Evolutionary conservation across 495 filamentous ascomycete species (phyloP), one percentile per base, ranked within the genome.

Genomic region (Pseudomonodictys pantanalensis): DNA sequence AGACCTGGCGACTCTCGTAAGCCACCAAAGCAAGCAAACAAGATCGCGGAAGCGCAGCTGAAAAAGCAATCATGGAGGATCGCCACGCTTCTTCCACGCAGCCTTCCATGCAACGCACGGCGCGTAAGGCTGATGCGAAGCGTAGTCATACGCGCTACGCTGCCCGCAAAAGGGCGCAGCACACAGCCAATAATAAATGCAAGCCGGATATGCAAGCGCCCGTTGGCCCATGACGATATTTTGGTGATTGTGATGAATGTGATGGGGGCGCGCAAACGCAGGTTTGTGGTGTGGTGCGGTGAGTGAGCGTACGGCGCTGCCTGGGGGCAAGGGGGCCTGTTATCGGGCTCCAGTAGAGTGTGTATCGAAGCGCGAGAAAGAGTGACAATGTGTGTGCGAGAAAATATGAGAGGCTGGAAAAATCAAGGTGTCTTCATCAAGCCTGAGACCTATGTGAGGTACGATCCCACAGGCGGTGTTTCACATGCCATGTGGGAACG

Each of bases 401-500:
- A 10, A 5, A 26, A 25, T 50, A 42, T 49, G 33, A 57, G 30
- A 48, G 20, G 55, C 29, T 41, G 30, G 44, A 48, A 58, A 49
- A 58, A 49, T 12, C 44, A 50, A 49, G 9, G 12, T 3, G 29
- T 20, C 15, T 29, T 25, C 17, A 30, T 43, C 10, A 47, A 18
- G 22, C 38, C 58, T 60, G 58, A 60, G 48, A 60, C 58, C 30
- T 20, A 44, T 53, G 15, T 60, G 47, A 60, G 48, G 56, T 45
- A 38, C 44, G 9, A 38, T 24, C 30, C 39, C 24, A 10, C 41
- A 5, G 17, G 15, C 26, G 22, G 5, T 28, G 58, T 60, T 60
- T 60, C 58, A 60, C 58, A 24, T 42, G 58, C 58, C 58, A 60
- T 60, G 58, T 60, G 58, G 58, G 28, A 53, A 22, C 18, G 42